These are phyloP conservation scores for Fomitopsis betulina DNA, from an alignment of 1,284 basidiomycete genomes.

Conservation along the genomic window DNA sequence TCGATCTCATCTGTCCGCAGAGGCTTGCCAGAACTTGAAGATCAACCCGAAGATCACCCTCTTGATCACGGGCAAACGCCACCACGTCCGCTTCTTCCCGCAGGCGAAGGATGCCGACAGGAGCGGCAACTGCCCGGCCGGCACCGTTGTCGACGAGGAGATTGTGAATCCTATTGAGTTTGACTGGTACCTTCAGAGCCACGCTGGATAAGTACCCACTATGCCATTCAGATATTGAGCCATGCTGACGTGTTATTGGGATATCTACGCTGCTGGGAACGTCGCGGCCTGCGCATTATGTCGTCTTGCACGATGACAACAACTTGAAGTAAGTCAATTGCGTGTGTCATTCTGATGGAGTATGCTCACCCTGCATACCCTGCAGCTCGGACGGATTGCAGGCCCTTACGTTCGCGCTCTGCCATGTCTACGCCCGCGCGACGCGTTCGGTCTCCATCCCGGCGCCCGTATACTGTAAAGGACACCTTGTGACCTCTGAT, in stretches of 20 bases:
- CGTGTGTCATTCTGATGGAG: not conserved
- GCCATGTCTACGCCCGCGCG: slow-evolving; percentile 77
- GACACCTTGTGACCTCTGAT: slow-evolving; percentile 5
- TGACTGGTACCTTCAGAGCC: slow-evolving; percentile 78
- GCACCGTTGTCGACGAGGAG: slow-evolving; percentile 72
- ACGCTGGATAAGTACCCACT: slow-evolving; percentile 44
- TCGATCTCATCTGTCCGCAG: slow-evolving; percentile 28
- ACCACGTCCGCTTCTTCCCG: slow-evolving; percentile 77
- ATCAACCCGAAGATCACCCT: slow-evolving; percentile 68
- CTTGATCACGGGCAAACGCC: slow-evolving; percentile 75
- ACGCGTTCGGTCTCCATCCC: slow-evolving; percentile 83
- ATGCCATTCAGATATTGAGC: not conserved
- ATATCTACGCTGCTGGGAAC: slow-evolving; percentile 40
- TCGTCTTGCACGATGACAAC: slow-evolving; percentile 57
- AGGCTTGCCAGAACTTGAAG: slow-evolving; percentile 46
- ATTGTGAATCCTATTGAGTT: slow-evolving; percentile 72
- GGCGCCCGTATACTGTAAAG: slow-evolving; percentile 79
- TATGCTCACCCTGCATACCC: slow-evolving; percentile 4
- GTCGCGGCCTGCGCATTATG: slow-evolving; percentile 59
- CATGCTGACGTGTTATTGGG: slow-evolving; percentile 3
- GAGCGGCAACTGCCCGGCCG: slow-evolving; percentile 71
- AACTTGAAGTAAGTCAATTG: slow-evolving; percentile 36
- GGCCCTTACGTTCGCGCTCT: slow-evolving; percentile 67
- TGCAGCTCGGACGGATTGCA: slow-evolving; percentile 62
- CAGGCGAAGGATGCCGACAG: slow-evolving; percentile 47